Percentiles rank a stretch among this genome's conserved stretches.
These are phyloP conservation scores for Penicillium sp. DNA, from an alignment of 2,329 filamentous ascomycete genomes.

Conservation along the genomic window DNA sequence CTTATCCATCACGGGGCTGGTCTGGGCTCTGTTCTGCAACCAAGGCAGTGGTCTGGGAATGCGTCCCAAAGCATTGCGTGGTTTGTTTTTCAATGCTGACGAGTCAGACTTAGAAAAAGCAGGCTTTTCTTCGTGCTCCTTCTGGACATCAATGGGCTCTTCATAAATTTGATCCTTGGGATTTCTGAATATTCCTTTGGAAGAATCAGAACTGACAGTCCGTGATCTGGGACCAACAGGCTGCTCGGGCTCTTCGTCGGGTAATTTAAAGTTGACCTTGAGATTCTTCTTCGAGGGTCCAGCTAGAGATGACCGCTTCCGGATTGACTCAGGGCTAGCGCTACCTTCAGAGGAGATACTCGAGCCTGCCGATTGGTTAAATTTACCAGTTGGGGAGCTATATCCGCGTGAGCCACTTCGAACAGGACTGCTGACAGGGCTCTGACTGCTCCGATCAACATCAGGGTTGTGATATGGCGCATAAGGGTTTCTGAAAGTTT, in stretches of 20 bases:
- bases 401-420: neutral
- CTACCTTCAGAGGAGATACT: conserved; percentile 19
- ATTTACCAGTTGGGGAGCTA: conserved; percentile 7
- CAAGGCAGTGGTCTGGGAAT: conserved; percentile 44
- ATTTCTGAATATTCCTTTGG: conserved; percentile 57
- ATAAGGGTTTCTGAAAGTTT: conserved; percentile 50
- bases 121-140: conserved; percentile 25
- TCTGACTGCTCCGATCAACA: conserved; percentile 42
- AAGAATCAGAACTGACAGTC: conserved; percentile 40
- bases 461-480: conserved; percentile 49
- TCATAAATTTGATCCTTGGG: conserved; percentile 73
- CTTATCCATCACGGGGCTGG: conserved; percentile 47
- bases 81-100: conserved; percentile 57
- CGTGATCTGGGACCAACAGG: conserved; percentile 24
- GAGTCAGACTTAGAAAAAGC: conserved; percentile 34
- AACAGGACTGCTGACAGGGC: conserved; percentile 27
- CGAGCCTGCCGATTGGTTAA: conserved; percentile 20
- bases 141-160: conserved; percentile 63
- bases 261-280: conserved; percentile 43
- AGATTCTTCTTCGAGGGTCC: conserved; percentile 36
- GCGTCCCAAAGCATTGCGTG: conserved; percentile 62
- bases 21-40: conserved; percentile 34
- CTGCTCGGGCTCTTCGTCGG: conserved; percentile 28
- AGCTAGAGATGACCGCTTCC: conserved; percentile 22
- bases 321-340: conserved; percentile 19